These are phyloP conservation scores for Xylaria sp. DNA, from an alignment of 2,329 filamentous ascomycete genomes.

Conservation along the genomic window DNA sequence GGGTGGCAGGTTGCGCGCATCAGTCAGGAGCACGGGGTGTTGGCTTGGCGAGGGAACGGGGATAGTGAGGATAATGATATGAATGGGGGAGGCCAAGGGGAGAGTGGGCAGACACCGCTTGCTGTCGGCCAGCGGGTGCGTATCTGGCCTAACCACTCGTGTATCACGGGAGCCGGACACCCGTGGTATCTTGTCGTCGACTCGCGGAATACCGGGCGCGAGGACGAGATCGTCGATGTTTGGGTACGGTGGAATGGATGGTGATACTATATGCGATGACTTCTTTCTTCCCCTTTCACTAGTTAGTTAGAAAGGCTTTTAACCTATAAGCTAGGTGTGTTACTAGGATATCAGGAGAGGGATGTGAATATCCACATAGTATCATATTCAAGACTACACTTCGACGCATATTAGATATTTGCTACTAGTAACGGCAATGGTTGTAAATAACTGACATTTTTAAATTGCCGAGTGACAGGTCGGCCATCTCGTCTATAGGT, in stretches of 20 bases:
- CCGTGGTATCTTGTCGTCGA: conserved; percentile 81
- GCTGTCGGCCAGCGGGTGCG: conserved; percentile 73
- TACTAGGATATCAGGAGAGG: neutral
- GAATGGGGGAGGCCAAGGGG: conserved; percentile 44
- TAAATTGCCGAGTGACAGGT: conserved; percentile 5
- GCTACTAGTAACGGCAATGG: neutral
- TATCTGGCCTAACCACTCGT: conserved; percentile 85
- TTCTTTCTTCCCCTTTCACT: neutral
- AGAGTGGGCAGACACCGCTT: conserved; percentile 56
- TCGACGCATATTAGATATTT: neutral
- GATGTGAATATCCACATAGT: neutral
- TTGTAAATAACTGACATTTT: neutral
- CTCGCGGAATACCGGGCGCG: conserved; percentile 62
- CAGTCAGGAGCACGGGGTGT: conserved; percentile 81
- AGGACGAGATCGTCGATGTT: conserved; percentile 76
- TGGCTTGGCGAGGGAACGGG: conserved; percentile 67
- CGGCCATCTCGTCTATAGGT: neutral
- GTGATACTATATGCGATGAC: conserved; percentile 55
- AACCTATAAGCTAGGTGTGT: neutral
- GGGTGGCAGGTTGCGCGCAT: conserved; percentile 77
- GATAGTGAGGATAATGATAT: conserved; percentile 50
- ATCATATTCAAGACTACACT: neutral
- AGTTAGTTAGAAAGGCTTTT: neutral
- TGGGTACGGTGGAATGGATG: conserved; percentile 79
- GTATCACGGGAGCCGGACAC: conserved; percentile 77